These are phyloP conservation scores for Batrachochytrium dendrobatidis DNA, from an alignment of 371 early-diverging fungal species.

Conservation along the genomic window DNA sequence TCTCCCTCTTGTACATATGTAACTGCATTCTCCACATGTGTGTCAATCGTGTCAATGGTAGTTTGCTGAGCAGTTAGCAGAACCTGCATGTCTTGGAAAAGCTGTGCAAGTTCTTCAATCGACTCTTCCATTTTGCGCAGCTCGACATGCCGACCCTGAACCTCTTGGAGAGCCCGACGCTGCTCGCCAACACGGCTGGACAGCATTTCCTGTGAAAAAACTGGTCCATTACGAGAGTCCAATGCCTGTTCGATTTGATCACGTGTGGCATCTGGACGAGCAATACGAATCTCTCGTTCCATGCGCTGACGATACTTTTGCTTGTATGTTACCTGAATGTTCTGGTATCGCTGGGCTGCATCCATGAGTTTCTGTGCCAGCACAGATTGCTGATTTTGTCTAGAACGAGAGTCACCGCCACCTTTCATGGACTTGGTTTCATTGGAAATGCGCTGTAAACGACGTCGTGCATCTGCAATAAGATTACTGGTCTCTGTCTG, in stretches of 20 bases:
- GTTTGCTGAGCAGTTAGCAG: slow-evolving; percentile 40
- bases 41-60: slow-evolving; percentile 26
- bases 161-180: slow-evolving; percentile 44
- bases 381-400: slow-evolving; percentile 20
- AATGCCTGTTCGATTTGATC: slow-evolving; percentile 49
- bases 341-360: slow-evolving; percentile 26
- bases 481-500: slow-evolving; percentile 14
- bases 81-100: slow-evolving; percentile 54
- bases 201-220: slow-evolving; percentile 48
- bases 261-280: slow-evolving; percentile 49
- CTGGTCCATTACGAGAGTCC: slow-evolving; percentile 33
- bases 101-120: slow-evolving; percentile 44
- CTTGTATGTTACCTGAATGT: slow-evolving; percentile 27
- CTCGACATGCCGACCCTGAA: slow-evolving; percentile 55
- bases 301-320: slow-evolving; percentile 28
- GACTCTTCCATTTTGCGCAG: slow-evolving; percentile 50
- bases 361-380: slow-evolving; percentile 30
- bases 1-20: slow-evolving; percentile 15
- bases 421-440: slow-evolving; percentile 5
- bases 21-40: slow-evolving; percentile 23
- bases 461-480: slow-evolving; percentile 9
- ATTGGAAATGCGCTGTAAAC: slow-evolving; percentile 6
- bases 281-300: slow-evolving; percentile 35
- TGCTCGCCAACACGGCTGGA: slow-evolving; percentile 35
- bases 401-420: slow-evolving; percentile 20